Evolutionary conservation across 805 yeast species (phyloP).

Genomic region (Saccharomyces jurei): DNA sequence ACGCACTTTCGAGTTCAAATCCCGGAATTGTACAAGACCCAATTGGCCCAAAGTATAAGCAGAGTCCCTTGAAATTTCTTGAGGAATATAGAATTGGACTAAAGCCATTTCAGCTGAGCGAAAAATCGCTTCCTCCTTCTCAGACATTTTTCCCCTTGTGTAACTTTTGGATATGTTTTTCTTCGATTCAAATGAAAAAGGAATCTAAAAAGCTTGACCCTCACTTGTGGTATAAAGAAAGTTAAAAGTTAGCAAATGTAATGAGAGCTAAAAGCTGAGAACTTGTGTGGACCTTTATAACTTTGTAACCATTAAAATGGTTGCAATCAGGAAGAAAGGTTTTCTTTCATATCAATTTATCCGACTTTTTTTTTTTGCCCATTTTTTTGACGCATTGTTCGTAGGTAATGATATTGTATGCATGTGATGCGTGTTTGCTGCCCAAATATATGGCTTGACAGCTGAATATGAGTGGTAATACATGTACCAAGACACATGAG

Average conservation of each 20-base stretch:
- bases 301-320: not conserved
- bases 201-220: not conserved
- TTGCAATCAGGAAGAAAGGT: not conserved
- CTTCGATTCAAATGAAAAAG: not conserved
- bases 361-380: not conserved
- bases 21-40: conserved; percentile 82
- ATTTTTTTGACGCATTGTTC: not conserved
- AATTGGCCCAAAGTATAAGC: conserved; percentile 81
- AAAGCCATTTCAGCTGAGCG: conserved; percentile 97
- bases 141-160: conserved; percentile 2
- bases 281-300: not conserved
- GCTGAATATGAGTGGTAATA: not conserved
- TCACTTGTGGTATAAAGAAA: not conserved
- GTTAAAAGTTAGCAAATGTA: not conserved
- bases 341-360: not conserved
- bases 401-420: not conserved
- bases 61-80: conserved; percentile 81
- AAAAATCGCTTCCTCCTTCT: conserved; percentile 31
- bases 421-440: not conserved
- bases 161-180: not conserved
- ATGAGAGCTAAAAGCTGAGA: not conserved
- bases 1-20: conserved; percentile 70
- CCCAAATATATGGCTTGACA: not conserved
- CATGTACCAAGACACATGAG: not conserved
- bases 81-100: conserved; percentile 83